These are phyloP conservation scores for Aspergillus unguis DNA, from an alignment of 2,329 filamentous ascomycete species.

Conservation along the genomic window DNA sequence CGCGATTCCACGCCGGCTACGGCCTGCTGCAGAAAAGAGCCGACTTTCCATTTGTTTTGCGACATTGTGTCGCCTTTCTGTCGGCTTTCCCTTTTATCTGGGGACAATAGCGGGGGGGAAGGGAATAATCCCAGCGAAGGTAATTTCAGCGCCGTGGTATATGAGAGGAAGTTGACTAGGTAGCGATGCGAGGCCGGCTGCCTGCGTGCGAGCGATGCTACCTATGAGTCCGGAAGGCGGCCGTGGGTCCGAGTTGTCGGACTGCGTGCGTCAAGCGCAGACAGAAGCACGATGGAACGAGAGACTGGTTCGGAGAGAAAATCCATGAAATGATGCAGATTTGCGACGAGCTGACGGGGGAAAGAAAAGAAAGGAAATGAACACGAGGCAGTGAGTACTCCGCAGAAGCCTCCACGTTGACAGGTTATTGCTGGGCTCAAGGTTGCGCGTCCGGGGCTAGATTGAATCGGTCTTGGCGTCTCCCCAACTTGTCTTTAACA, in stretches of 20 bases:
- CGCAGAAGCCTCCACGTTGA: slow-evolving; percentile 13
- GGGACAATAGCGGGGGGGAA: not conserved
- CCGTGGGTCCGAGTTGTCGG: not conserved
- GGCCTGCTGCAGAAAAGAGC: slow-evolving; percentile 75
- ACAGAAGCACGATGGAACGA: slow-evolving; percentile 10
- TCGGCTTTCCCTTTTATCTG: not conserved
- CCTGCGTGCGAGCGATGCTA: slow-evolving; percentile 7
- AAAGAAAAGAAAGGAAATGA: not conserved
- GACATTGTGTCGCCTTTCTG: slow-evolving; percentile 23
- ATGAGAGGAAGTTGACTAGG: not conserved
- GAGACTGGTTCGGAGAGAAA: slow-evolving; percentile 6
- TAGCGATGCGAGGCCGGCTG: slow-evolving; percentile 9
- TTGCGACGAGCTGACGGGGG: not conserved
- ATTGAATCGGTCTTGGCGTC: slow-evolving; percentile 18
- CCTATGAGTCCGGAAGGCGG: slow-evolving; percentile 7
- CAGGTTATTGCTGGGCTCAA: not conserved
- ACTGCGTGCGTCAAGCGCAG: slow-evolving; percentile 8
- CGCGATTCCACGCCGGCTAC: slow-evolving; percentile 92
- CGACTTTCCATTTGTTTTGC: slow-evolving; percentile 62
- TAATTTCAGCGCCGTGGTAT: not conserved
- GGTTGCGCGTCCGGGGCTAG: too few species aligned
- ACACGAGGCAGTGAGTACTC: not conserved
- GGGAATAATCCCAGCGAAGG: not conserved
- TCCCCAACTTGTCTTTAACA: slow-evolving; percentile 6
- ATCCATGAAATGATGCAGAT: slow-evolving; percentile 7